phyloP scores from a whole-genome alignment of 2,329 filamentous ascomycete genomes.

The Scortechinia acanthostroma region DNA sequence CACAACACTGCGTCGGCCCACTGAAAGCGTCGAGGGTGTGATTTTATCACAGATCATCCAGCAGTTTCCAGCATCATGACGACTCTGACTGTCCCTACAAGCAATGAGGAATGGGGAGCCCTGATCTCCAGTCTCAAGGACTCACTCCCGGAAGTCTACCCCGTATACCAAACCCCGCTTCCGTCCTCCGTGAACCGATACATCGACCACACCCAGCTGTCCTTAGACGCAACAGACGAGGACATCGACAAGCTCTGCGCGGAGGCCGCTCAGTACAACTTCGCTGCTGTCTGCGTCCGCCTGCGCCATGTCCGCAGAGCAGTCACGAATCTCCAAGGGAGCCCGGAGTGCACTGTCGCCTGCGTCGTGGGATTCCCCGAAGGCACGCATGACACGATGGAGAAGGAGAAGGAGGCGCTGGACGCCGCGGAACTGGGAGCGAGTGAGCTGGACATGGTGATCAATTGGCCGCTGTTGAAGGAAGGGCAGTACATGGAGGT shows the following conservation, averaged over 20 bases:
- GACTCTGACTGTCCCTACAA: neutral
- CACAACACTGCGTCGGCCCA: too few species aligned
- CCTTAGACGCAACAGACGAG: slow-evolving; percentile 15
- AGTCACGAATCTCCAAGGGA: slow-evolving; percentile 34
- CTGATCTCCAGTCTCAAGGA: neutral
- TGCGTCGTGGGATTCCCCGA: slow-evolving; percentile 54
- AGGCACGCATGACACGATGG: slow-evolving; percentile 39
- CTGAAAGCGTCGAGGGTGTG: too few species aligned
- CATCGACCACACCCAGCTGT: neutral
- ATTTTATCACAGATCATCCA: too few species aligned
- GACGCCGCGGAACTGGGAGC: slow-evolving; percentile 39
- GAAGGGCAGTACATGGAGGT: slow-evolving; percentile 33
- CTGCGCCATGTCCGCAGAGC: slow-evolving; percentile 39
- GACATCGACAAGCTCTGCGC: slow-evolving; percentile 44
- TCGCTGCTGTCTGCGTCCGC: slow-evolving; percentile 46
- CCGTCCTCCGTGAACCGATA: neutral
- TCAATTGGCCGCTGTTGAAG: slow-evolving; percentile 41
- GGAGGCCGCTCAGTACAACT: slow-evolving; percentile 36
- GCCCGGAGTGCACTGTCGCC: slow-evolving; percentile 35
- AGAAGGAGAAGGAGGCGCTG: slow-evolving; percentile 41
- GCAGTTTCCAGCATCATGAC: too few species aligned
- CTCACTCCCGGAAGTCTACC: slow-evolving; percentile 4
- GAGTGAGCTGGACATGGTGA: slow-evolving; percentile 47
- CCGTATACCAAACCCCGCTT: neutral
- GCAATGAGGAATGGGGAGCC: neutral